Evolutionary conservation across 257 asterid genomes (phyloP).

Genomic region (Lantana camara): DNA sequence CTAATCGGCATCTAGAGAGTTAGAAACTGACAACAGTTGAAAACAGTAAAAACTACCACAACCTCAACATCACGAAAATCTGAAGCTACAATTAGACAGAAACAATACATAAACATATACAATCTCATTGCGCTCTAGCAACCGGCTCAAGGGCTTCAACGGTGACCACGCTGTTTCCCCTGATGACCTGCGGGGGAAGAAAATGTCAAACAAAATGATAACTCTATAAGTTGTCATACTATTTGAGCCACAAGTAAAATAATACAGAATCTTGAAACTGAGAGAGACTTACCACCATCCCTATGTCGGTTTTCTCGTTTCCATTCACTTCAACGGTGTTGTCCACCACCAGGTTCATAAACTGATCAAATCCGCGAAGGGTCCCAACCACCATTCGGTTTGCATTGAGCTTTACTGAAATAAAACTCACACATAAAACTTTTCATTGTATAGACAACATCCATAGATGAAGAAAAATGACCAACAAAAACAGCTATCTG

Average conservation of each 20-base stretch:
- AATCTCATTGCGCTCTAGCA: slow-evolving; percentile 43
- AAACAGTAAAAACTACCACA: neutral
- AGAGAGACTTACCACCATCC: slow-evolving; percentile 83
- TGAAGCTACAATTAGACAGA: neutral
- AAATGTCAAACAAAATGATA: neutral
- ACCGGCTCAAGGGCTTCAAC: slow-evolving; percentile 82
- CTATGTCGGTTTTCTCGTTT: slow-evolving; percentile 81
- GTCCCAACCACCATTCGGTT: slow-evolving; percentile 84
- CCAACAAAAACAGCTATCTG: neutral
- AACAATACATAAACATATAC: neutral
- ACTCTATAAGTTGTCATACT: neutral
- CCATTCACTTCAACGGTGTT: slow-evolving; percentile 91
- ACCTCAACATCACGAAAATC: slow-evolving; percentile 12
- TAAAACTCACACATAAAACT: neutral
- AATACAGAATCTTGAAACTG: neutral
- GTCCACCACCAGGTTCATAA: slow-evolving; percentile 88
- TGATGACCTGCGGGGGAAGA: slow-evolving; percentile 47
- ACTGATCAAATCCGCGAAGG: slow-evolving; percentile 93
- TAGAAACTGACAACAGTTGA: neutral
- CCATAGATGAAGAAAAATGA: neutral
- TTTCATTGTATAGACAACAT: neutral
- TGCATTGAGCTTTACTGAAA: slow-evolving; percentile 80
- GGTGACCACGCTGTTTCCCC: slow-evolving; percentile 77
- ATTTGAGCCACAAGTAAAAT: neutral
- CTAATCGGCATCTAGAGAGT: neutral